These are phyloP conservation scores for Aurinia saxatilis DNA, from an alignment of 345 rosid species.

Conservation along the genomic window DNA sequence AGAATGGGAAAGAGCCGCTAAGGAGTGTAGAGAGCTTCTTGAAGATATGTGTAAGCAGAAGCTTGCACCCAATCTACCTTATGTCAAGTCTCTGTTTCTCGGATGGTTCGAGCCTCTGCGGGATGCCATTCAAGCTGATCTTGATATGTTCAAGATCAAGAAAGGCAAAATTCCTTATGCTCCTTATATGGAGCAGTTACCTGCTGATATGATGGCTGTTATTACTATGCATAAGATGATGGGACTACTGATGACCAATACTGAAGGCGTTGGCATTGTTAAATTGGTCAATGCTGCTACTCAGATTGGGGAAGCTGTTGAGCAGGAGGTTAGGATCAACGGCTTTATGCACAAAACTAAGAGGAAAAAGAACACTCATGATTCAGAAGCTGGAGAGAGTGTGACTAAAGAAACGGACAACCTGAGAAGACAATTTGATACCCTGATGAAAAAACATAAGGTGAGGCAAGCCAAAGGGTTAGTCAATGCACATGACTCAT, in stretches of 20 bases:
- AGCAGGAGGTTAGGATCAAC: slow-evolving; percentile 60
- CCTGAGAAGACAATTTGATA: slow-evolving; percentile 51
- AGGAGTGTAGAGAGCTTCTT: slow-evolving; percentile 78
- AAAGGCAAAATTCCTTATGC: slow-evolving; percentile 37
- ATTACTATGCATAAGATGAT: slow-evolving; percentile 92
- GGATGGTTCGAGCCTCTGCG: slow-evolving; percentile 96
- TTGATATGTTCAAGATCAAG: slow-evolving; percentile 37
- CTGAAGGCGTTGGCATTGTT: slow-evolving; percentile 54
- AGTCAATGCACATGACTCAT: slow-evolving; percentile 52
- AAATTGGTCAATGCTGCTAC: slow-evolving; percentile 70
- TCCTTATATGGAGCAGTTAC: slow-evolving; percentile 47
- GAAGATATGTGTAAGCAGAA: slow-evolving; percentile 89
- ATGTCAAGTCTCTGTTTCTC: slow-evolving; percentile 71
- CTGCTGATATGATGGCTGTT: slow-evolving; percentile 88
- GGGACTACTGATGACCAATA: slow-evolving; percentile 66
- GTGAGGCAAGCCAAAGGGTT: slow-evolving; percentile 45
- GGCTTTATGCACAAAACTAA: slow-evolving; percentile 66
- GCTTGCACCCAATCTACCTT: slow-evolving; percentile 93
- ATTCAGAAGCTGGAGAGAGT: slow-evolving; percentile 34
- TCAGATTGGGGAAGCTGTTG: slow-evolving; percentile 88
- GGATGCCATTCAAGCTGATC: slow-evolving; percentile 73
- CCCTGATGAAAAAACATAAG: slow-evolving; percentile 64
- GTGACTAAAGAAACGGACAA: slow-evolving; percentile 40
- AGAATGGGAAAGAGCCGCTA: slow-evolving; percentile 87
- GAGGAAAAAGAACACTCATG: slow-evolving; percentile 37